Percentiles rank a stretch among this genome's conserved stretches.
Evolutionary conservation across 345 rosid genomes (phyloP).

Genomic region (Boechera retrofracta): DNA sequence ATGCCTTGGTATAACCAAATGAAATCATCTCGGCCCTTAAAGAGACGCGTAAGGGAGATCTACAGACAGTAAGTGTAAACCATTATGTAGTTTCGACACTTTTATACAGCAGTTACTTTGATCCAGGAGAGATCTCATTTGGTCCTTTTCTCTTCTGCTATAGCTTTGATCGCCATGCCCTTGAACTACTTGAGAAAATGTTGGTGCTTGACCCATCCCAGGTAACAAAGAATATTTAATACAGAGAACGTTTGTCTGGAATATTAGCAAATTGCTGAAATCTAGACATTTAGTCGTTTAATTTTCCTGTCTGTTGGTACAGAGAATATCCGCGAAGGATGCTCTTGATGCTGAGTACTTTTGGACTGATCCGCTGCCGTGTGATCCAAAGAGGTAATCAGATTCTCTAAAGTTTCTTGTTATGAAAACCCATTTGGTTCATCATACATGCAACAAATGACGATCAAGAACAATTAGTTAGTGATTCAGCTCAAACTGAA

Average conservation of each 20-base stretch:
- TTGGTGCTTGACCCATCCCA: slow-evolving; percentile 85
- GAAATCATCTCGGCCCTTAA: slow-evolving; percentile 61
- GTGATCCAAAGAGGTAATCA: slow-evolving; percentile 86
- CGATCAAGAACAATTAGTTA: neutral
- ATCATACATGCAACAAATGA: neutral
- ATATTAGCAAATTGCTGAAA: slow-evolving; percentile 18
- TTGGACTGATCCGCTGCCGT: slow-evolving; percentile 95
- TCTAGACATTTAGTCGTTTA: neutral
- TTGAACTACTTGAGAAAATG: slow-evolving; percentile 91
- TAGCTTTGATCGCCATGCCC: slow-evolving; percentile 89
- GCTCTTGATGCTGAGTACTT: slow-evolving; percentile 97
- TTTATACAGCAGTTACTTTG: neutral
- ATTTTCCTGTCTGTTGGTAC: slow-evolving; percentile 5
- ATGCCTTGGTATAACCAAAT: slow-evolving; percentile 63
- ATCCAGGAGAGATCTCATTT: slow-evolving; percentile 25
- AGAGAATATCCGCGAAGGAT: slow-evolving; percentile 97
- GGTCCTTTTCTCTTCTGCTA: neutral
- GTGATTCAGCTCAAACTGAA: slow-evolving; percentile 9
- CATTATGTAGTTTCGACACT: neutral
- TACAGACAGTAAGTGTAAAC: slow-evolving; percentile 71
- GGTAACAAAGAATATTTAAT: slow-evolving; percentile 50
- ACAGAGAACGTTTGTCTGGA: neutral
- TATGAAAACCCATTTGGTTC: slow-evolving; percentile 2
- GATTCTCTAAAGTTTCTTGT: neutral
- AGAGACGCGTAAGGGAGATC: slow-evolving; percentile 78